Evolutionary conservation across 257 asterid species (phyloP).

Genomic region (Handroanthus guayacan): DNA sequence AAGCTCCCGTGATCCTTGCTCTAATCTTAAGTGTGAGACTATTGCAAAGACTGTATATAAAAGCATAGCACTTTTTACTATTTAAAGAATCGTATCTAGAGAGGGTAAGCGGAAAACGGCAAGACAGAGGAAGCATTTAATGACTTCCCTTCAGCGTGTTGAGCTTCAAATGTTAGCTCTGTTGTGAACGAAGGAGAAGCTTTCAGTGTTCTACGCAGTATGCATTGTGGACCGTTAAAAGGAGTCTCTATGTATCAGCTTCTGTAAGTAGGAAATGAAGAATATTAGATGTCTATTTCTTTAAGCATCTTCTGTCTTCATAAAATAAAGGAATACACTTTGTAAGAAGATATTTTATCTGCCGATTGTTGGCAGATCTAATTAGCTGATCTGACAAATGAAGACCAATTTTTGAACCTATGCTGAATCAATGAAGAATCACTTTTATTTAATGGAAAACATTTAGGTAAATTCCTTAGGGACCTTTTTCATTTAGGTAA

Average conservation of each 20-base stretch:
- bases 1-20: too few species aligned
- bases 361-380: not conserved
- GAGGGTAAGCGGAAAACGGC: not conserved
- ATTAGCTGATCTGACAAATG: conserved; percentile 23
- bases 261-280: not conserved
- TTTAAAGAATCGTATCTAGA: not conserved
- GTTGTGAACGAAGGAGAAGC: not conserved
- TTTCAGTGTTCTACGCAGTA: not conserved
- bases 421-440: conserved; percentile 6
- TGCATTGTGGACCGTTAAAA: not conserved
- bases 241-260: not conserved
- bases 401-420: conserved; percentile 6
- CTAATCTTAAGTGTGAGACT: conserved; percentile 4
- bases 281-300: not conserved
- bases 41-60: conserved; percentile 13
- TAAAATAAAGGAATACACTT: not conserved
- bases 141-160: not conserved
- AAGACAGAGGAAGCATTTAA: not conserved
- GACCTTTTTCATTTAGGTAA: not conserved
- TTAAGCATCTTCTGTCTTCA: not conserved
- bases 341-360: not conserved
- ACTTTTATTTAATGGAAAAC: conserved; percentile 7
- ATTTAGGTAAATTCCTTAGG: not conserved
- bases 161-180: not conserved
- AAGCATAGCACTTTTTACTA: not conserved